These are phyloP conservation scores for Gonapodya prolifera DNA, from an alignment of 192 early-diverging fungal species.

Conservation along the genomic window DNA sequence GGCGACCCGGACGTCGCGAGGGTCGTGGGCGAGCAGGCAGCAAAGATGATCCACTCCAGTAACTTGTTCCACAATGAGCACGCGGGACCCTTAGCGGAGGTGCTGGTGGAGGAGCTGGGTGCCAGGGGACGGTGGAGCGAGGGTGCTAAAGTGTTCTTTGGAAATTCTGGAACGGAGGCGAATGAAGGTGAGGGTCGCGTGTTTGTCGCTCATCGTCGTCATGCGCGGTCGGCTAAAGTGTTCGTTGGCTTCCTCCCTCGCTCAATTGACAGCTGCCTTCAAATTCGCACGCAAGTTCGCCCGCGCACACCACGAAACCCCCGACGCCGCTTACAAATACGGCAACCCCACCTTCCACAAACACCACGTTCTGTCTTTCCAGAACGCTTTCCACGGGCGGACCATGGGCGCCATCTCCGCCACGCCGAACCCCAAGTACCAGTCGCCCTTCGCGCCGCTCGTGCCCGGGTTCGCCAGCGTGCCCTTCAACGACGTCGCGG, in stretches of 20 bases:
- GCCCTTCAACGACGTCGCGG: conserved; percentile 60
- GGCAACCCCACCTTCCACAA: conserved; percentile 25
- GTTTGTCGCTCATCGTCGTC: background rate
- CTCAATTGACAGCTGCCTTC: conserved; percentile 41
- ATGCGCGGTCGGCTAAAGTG: no score
- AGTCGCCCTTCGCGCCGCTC: conserved; percentile 83
- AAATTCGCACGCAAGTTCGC: conserved; percentile 92
- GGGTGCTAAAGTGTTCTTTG: conserved; percentile 73
- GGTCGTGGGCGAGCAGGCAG: conserved; percentile 68
- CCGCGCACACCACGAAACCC: conserved; percentile 7
- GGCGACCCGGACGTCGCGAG: conserved; percentile 58
- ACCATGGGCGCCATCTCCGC: conserved; percentile 92
- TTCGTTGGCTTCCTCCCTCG: conserved; percentile 4
- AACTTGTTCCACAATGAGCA: conserved; percentile 91
- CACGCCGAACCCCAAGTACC: conserved; percentile 86
- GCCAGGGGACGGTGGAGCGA: conserved; percentile 21
- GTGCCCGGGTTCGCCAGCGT: conserved; percentile 67
- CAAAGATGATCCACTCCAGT: conserved; percentile 68
- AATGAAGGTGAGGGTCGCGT: conserved; percentile 67
- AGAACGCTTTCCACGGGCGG: conserved; percentile 91
- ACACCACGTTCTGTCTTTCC: conserved; percentile 70
- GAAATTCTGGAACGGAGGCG: conserved; percentile 95
- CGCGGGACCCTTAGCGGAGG: conserved; percentile 64
- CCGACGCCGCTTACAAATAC: background rate
- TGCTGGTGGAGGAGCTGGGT: conserved; percentile 39